Base-by-base conservation (phyloP, 768 basidiomycete genomes). In the Amanita muscaria region DNA sequence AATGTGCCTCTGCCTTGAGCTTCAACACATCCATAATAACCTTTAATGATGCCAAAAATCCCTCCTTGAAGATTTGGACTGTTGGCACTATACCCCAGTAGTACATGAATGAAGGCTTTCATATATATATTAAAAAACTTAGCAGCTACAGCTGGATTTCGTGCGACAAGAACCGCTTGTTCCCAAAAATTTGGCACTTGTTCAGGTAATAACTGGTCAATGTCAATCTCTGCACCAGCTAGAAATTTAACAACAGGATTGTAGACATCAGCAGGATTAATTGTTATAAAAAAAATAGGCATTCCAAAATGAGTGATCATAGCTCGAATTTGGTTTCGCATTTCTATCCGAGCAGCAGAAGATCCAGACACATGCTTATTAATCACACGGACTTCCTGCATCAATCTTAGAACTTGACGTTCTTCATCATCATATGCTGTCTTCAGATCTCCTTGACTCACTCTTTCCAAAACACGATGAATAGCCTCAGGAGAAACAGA, bases 51-150 rank as follows among this genome's bases (percentile, higher is more conserved):
- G 0, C 72, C 70, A 0, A 72, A 45, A 1, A 68, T 35, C 0
- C 70, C 64, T 2, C 52, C 54, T 27, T 58, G 42, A 5, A 36
- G 2, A 24, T 50, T 27, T 29, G 9, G 14, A 2, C 49, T 2
- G 6, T 51, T 36, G 0, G 42, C 15, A 18, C 61, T 49, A 46
- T 24, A 63, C 0, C 53, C 49, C 1, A 70, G 44, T 0, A 70
- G 6, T n/a, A 49, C 29, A 0, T 35, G 11, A 14, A 69, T 56
- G 46, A 72, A 67, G 0, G 58, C 54, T 14, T 59, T 52, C 53
- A 72, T 68, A 18, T 64, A 65, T 1, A 63, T 46, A 50, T 72
- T 52, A 46, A 73, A 73, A 51, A 71, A 73, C n/a, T 62, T 50
- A 0, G 68, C 63, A 1, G 64, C 66, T 0, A 66, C 48, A 4